Base-by-base conservation (phyloP, 495 filamentous ascomycete genomes). In the Aspergillus bridgeri region DNA sequence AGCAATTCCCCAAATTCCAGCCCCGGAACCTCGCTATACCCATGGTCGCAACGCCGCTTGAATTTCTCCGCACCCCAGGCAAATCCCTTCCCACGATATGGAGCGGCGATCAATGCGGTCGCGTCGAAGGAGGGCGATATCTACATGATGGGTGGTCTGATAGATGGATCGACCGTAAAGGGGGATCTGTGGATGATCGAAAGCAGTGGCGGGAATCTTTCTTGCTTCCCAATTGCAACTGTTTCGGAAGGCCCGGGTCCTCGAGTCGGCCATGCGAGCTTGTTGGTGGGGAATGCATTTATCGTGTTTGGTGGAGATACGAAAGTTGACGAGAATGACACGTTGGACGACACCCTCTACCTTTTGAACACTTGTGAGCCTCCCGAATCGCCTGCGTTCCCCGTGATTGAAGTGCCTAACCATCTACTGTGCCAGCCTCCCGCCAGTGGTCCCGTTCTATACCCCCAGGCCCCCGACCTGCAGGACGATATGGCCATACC, bases 271-370 rank as follows among this genome's bases (percentile, higher is more conserved):
- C 95, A 99, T 78, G 82, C 94, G 5, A 92, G 91, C 77, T 79
- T 99, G 68, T 79, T 99, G 7, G 95, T 98, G 38, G 95, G 95
- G 21, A 99, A 99, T 76, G 95, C 95, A 1, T 99, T 97, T 66
- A 99, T 99, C 62, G 94, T 99, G 15, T 99, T 96, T 69, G 95
- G 95, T 23, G 95, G 95, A 64, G 95, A 99, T 69, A 99, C 95
- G 22, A 98, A 98, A 74, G 86, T 95, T 65, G 91, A 98, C 60
- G 93, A 97, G 60, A 82, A 80, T 6, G 95, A 99, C 72, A 78
- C 89, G 27, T 70, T 99, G 51, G 95, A 99, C 64, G 92, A 98
- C 73, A 97, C 93, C 7, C 74, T 99, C 15, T 99, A 99, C 72
- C 81, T 99, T 20, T 77, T 99, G 42, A 99, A 99, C 78, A 99